A percentile compares a stretch with the other conserved stretches of the same genome.
These are phyloP conservation scores for Nothomitra cinnamomea DNA, from an alignment of 2,329 filamentous ascomycete species.

Conservation along the genomic window DNA sequence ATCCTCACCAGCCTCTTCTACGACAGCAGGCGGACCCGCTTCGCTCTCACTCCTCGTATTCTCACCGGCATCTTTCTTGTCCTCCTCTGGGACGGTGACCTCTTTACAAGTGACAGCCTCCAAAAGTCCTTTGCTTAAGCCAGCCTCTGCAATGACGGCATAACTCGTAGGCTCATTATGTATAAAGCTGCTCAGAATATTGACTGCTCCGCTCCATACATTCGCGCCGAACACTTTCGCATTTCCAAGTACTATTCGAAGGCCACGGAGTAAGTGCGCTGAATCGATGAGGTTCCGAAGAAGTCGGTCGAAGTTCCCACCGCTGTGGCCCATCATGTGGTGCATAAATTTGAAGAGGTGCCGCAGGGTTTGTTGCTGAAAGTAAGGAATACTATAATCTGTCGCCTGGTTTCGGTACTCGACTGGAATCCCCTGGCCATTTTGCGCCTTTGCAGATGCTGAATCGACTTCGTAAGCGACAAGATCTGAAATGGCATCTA, in stretches of 20 bases:
- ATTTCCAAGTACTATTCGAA: slow-evolving; percentile 69
- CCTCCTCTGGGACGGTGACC: slow-evolving; percentile 15
- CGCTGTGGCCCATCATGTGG: slow-evolving; percentile 73
- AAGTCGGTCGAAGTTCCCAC: slow-evolving; percentile 75
- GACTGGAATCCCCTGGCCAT: slow-evolving; percentile 53
- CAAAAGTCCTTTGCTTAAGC: slow-evolving; percentile 71
- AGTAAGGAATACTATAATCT: slow-evolving; percentile 86
- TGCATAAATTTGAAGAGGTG: slow-evolving; percentile 93
- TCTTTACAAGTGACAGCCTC: slow-evolving; percentile 50
- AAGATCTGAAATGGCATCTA: slow-evolving; percentile 80
- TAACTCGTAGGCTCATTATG: slow-evolving; percentile 98
- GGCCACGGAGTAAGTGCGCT: slow-evolving; percentile 59
- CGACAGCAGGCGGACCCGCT: not conserved
- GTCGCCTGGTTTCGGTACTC: slow-evolving; percentile 64
- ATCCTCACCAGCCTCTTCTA: not conserved
- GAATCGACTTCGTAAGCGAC: slow-evolving; percentile 62
- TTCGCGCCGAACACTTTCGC: slow-evolving; percentile 70
- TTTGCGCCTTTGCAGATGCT: slow-evolving; percentile 47
- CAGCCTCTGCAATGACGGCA: slow-evolving; percentile 84
- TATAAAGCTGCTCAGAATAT: slow-evolving; percentile 86
- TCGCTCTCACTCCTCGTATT: not conserved
- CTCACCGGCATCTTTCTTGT: not conserved
- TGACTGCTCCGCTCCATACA: slow-evolving; percentile 89
- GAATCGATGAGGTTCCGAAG: slow-evolving; percentile 91
- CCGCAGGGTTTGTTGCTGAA: slow-evolving; percentile 82